Conservation (phyloP, 2,329 filamentous ascomycete genomes). For the Cytospora piceicola region DNA sequence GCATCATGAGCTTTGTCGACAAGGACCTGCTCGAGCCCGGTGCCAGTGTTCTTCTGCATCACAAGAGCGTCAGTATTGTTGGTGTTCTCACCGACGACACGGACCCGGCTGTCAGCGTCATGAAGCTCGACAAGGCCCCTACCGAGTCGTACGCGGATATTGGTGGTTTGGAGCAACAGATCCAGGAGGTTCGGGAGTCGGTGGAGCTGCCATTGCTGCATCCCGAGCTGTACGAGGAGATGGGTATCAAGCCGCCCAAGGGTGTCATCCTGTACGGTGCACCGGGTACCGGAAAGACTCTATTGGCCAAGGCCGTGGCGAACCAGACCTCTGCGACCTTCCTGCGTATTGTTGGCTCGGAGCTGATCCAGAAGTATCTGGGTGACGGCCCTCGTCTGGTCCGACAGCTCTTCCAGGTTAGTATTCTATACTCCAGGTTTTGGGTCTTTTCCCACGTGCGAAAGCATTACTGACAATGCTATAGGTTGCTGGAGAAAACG, state of each 20-base stretch:
- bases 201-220: conserved; percentile 94
- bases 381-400: conserved; percentile 94
- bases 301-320: conserved; percentile 94
- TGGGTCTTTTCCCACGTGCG: not conserved
- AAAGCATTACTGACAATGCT: conserved; percentile 35
- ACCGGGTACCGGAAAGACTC: conserved; percentile 94
- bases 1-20: conserved; percentile 99
- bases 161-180: conserved; percentile 91
- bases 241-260: conserved; percentile 99
- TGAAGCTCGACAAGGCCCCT: conserved; percentile 99
- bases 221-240: conserved; percentile 97
- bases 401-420: conserved; percentile 88
- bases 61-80: conserved; percentile 97
- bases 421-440: conserved; percentile 28
- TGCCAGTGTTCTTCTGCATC: conserved; percentile 91
- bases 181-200: conserved; percentile 96
- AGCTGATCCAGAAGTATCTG: conserved; percentile 98
- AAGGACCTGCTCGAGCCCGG: conserved; percentile 97
- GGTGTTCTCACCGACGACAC: conserved; percentile 96
- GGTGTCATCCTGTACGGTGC: conserved; percentile 98
- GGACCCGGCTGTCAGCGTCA: conserved; percentile 93
- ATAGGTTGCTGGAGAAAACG: conserved; percentile 89
- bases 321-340: conserved; percentile 99
- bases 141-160: conserved; percentile 99
- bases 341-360: conserved; percentile 93